Base-by-base conservation (phyloP, 805 yeast species). In the Starmera caribaea region DNA sequence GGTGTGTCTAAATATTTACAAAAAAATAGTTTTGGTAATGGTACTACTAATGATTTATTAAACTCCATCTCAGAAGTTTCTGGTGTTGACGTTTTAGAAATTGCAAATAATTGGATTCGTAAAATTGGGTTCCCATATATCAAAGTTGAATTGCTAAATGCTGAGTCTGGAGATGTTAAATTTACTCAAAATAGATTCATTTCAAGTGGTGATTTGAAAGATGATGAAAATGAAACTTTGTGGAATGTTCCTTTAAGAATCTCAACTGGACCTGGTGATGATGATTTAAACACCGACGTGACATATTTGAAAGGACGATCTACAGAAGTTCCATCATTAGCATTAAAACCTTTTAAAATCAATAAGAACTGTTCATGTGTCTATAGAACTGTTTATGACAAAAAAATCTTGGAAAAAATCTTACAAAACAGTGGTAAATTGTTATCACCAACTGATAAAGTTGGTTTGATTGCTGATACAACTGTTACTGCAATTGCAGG, bases 1-100 rank as follows among this genome's bases (percentile, higher is more conserved):
- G 92, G 94, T 59, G 92, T 84, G 26, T 76, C 90, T 30, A 67
- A 71, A 49, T 84, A 84, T 58, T 70, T 84, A 61, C 78, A 78
- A 57, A 76, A 73, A 51, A 87, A 82, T 62, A 76, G 74, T 48
- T 84, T 79, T 69, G 80, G 83, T 24, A 84, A 84, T 59, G 85
- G 90, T 32, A 64, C 73, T 41, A 82, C 94, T 27, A 68, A 73
- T 41, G 88, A 83, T 55, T 67, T 84, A 48, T 82, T 90, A 88
- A 71, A 65, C 41, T 74, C 88, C 16, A 66, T 84, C 41, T 62
- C 79, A 36, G 79, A 74, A 30, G 85, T 71, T 24, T 70, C 82
- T 40, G 88, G 88, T 26, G 67, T 77, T 51, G 85, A 83, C 54
- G 86, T 83, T 32, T 74, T 73, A 36, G 56, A 64, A 32, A 79